Base-by-base conservation (phyloP, 208 protist species). In the Borovskyia barvae region DNA sequence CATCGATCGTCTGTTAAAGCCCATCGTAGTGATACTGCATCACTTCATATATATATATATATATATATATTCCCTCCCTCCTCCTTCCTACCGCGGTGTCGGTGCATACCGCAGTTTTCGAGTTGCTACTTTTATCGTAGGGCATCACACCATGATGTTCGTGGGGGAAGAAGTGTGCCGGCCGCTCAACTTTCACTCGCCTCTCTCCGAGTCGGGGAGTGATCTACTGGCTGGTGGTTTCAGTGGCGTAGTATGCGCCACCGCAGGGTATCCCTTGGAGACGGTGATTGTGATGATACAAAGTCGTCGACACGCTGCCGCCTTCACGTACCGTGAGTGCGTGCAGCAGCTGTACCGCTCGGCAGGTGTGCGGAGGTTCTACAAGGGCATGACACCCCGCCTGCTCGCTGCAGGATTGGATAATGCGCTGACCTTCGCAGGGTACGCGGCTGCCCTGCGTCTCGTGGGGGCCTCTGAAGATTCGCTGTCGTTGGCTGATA, bases 231-330 rank as follows among this genome's bases (percentile, higher is more conserved):
- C 85, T 4, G 90, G 87, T 22, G 79, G 70, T 0, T 20, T 90
- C 8, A 74, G 61, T 30, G 85, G 87, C 6, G 78, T 70, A 0
- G 72, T 66, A n/a, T 69, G 62, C 22, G 67, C 85, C 19, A n/a
- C 87, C 7, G 56, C 88, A 17, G 77, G 92, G 32, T 85, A 92
- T 60, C 86, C 83, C 5, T 75, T 93, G 28, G 90, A 93, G 59
- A 90, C 86, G 2, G 62, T 86, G 1, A 86, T 92, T 66, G 86
- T 88, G 26, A 76, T 83, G n/a, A 66, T 92, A 62, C 87, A 96
- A 65, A 62, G 74, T 15, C 55, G 75, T 67, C 54, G 48, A 39
- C 66, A 32, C 20, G 25, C 58, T 2, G 49, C 50, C 36, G 74
- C 86, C 53, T 49, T n/a, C 0, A 75, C 75, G 22, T 86, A 80